These are phyloP conservation scores for Dillenia suffruticosa DNA, from an alignment of 164 flowering plant species.

Conservation along the genomic window DNA sequence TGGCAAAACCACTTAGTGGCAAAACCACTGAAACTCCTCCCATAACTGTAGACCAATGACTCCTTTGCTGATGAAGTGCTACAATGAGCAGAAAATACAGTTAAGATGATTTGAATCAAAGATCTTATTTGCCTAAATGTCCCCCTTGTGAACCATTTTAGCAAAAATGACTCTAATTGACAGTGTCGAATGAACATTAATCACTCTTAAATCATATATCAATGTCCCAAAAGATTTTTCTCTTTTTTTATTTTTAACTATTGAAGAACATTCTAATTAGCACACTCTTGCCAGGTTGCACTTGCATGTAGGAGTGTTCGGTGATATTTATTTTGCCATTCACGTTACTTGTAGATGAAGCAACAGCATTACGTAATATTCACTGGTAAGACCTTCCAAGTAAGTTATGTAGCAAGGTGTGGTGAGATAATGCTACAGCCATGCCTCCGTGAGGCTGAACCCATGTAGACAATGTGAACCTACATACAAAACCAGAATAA, in stretches of 20 bases:
- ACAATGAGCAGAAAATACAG: not conserved
- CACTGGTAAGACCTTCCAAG: conserved; percentile 28
- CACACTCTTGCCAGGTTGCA: too few relatives aligned
- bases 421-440: conserved; percentile 16
- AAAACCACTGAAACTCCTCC: conserved; percentile 46
- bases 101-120: not conserved
- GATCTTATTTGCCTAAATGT: too few relatives aligned
- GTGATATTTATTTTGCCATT: not conserved
- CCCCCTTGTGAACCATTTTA: too few relatives aligned
- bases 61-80: conserved; percentile 22
- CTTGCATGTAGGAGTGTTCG: too few relatives aligned
- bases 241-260: not conserved
- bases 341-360: not conserved
- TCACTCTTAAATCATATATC: too few relatives aligned
- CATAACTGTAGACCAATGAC: conserved; percentile 33
- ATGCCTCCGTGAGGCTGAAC: conserved; percentile 25
- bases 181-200: too few relatives aligned
- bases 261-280: too few relatives aligned
- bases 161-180: too few relatives aligned
- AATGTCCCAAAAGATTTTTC: too few relatives aligned
- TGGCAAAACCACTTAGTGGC: conserved; percentile 46
- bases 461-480: conserved; percentile 48
- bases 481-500: conserved; percentile 4
- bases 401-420: conserved; percentile 24
- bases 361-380: not conserved